A percentile compares a stretch with the other conserved stretches of the same genome.
phyloP scores from a whole-genome alignment of 1,139 yeast species.

The Hyphopichia wangnamkhiaoensis region DNA sequence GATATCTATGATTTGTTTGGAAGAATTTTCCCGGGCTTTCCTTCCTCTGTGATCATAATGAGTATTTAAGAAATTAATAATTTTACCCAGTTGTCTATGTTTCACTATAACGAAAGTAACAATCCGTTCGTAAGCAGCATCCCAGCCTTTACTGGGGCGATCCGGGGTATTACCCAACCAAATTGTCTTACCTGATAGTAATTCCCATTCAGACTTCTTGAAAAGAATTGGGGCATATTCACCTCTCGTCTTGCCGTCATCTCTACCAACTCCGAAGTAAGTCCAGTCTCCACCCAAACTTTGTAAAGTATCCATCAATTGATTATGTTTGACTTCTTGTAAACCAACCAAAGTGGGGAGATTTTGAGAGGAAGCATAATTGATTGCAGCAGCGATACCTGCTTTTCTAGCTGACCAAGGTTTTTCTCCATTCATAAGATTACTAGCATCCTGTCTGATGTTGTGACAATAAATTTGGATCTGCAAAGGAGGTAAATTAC shows the following conservation, averaged over 20 bases:
- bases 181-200: constrained; percentile 31
- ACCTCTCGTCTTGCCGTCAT: constrained; percentile 42
- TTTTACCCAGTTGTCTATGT: constrained; percentile 16
- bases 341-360: constrained; percentile 36
- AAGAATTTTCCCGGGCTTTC: constrained; percentile 26
- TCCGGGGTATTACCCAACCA: constrained; percentile 38
- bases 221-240: constrained; percentile 47
- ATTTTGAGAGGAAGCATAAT: constrained; percentile 19
- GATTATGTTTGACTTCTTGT: constrained; percentile 48
- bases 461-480: constrained; percentile 46
- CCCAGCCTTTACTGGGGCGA: constrained; percentile 31
- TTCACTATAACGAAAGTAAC: constrained; percentile 30
- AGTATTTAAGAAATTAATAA: constrained; percentile 32
- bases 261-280: constrained; percentile 47
- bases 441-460: constrained; percentile 38
- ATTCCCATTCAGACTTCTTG: constrained; percentile 32
- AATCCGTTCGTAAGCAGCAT: constrained; percentile 35
- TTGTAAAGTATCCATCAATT: constrained; percentile 37
- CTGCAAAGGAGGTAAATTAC: constrained; percentile 12
- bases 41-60: constrained; percentile 41
- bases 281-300: constrained; percentile 32
- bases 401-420: constrained; percentile 38
- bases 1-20: constrained; percentile 10
- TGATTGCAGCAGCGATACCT: constrained; percentile 34
- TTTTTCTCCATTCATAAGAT: constrained; percentile 26